Evolutionary conservation across 73 alveolate genomes (phyloP), one percentile per base, ranked within the genome.

Genomic region (Symbiodinium natans): DNA sequence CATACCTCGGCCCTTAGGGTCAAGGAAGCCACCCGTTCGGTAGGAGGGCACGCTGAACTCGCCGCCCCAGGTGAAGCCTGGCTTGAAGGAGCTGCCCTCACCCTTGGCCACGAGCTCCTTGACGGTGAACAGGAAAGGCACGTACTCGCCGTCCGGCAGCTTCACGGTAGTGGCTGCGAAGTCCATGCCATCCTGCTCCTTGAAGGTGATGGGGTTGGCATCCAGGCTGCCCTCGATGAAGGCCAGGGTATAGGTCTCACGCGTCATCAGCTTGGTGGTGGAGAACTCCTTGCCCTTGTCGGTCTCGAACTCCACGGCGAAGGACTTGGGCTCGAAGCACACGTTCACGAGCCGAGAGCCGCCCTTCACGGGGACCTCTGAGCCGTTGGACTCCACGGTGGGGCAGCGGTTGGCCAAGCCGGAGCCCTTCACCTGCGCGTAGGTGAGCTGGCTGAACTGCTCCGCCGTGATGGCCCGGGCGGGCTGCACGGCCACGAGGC

Each of bases 371-470:
- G 82, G 82, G 74, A 82, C 82, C 98, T 82, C 85, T 25, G 82
- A 41, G 63, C 96, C 99, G 59, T 93, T 83, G 90, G 85, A 83
- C 99, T 93, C 99, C 90, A 93, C 99, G 56, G 99, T 93, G 43
- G 99, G 99, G 99, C 99, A 93, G 71, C 93, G 99, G 98, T 93
- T 93, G 77, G 99, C 99, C 98, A 88, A 40, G 99, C 99, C 99
- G 89, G 99, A 82, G 63, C 99, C 99, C 88, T 84, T 42, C 80
- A 93, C 99, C 99, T 93, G 87, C 39, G 31, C 83, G 54, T 93
- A 93, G 96, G 99, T 93, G 88, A 82, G 59, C 92, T 88, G 92
- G 82, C 85, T 71, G 85, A 93, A 82, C 99, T 93, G 96, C 88
- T 93, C 99, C 29, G 93, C 82, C 34, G 99, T 93, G 84, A 93